Evolutionary conservation across 2,329 filamentous ascomycete species (phyloP), one percentile per base, ranked within the genome.

Genomic region (Exophiala xenobiotica): DNA sequence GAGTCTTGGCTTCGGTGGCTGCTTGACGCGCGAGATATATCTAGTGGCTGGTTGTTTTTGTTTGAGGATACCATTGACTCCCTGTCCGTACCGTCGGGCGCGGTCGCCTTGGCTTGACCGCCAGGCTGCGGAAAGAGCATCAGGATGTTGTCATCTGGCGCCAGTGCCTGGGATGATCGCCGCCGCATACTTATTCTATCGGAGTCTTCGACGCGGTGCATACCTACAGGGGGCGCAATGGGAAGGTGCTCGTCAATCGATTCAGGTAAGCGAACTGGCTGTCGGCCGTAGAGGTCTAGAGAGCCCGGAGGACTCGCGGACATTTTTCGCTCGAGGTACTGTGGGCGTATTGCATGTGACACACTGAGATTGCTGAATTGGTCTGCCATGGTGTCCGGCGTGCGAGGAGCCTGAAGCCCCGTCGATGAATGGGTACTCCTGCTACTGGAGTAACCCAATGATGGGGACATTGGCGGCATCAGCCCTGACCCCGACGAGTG

Each of bases 121-220:
- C 48, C 53, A 22, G 49, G 52, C 27, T 43, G 31, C 41, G 56
- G 48, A 22, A 56, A 59, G 16, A 61, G 44, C n/a, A 58, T 27
- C 12, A 56, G 26, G 14, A 59, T 55, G 27, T 59, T 58, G 49
- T 60, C 59, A n/a, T 58, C 55, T 12, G 45, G 29, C 12, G 59
- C 27, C 9, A 61, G 53, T 19, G 53, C 45, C 27, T 58, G 54
- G 12, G 59, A 59, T n/a, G 57, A 59, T 24, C 51, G 51, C 22
- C 59, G 46, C 12, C 57, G 49, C 35, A 60, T 29, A 33, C 55
- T 58, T 19, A 44, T 20, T 27, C 40, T 29, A 19, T 61, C 57
- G 6, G 35, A 18, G 26, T 58, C 54, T 16, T 51, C 46, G n/a
- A 48, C 39, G 26, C 29, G 31, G 22, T 47, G 43, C 16, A 46